These are phyloP conservation scores for Elymus sibiricus DNA, from an alignment of 176 grass and related monocot species.

Conservation along the genomic window DNA sequence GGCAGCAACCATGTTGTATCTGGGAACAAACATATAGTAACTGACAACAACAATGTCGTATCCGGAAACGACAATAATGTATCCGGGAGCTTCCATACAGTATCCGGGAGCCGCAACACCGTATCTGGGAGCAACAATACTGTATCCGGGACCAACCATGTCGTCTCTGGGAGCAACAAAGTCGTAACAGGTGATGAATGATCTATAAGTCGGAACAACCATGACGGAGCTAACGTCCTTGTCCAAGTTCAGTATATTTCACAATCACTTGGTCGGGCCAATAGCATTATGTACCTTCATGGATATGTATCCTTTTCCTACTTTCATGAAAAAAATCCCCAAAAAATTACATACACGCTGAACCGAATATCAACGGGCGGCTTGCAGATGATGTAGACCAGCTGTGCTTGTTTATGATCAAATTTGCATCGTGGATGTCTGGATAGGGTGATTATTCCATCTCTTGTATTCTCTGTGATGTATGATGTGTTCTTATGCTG, in stretches of 20 bases:
- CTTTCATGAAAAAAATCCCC: neutral
- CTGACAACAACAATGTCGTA: too few species aligned
- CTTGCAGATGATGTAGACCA: neutral
- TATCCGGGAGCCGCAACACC: neutral
- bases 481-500: neutral
- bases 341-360: neutral
- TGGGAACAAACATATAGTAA: too few species aligned
- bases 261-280: too few species aligned
- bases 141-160: neutral
- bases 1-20: too few species aligned
- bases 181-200: neutral
- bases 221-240: too few species aligned
- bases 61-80: too few species aligned
- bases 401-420: neutral
- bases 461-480: neutral
- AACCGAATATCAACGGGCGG: neutral
- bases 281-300: neutral
- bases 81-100: too few species aligned
- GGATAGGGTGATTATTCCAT: neutral
- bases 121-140: neutral
- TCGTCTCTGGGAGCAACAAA: neutral
- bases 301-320: neutral
- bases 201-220: neutral
- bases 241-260: too few species aligned
- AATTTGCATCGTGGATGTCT: neutral